Percentiles rank a stretch among this genome's conserved stretches.
Evolutionary conservation across 306 rosid species (phyloP).

Genomic region (Corylus avellana): DNA sequence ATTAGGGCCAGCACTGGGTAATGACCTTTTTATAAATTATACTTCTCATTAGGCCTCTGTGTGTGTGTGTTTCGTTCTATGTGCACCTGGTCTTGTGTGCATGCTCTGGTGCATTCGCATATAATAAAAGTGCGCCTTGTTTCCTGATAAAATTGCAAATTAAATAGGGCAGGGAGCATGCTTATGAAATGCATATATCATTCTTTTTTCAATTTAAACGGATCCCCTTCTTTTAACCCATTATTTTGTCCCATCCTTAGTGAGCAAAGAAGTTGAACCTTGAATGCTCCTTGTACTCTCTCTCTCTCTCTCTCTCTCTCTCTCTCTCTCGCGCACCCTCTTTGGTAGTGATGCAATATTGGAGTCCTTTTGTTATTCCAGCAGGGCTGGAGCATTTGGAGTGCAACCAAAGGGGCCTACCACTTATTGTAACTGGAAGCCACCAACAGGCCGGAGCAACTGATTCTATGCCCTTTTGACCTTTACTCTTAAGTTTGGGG

Average conservation of each 20-base stretch:
- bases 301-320: not conserved
- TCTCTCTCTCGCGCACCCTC: not conserved
- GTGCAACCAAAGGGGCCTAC: not conserved
- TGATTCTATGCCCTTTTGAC: not conserved
- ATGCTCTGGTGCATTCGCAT: not conserved
- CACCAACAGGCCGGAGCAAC: not conserved
- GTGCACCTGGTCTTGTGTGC: not conserved
- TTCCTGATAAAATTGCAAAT: not conserved
- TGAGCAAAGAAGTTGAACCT: not conserved
- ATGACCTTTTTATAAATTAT: not conserved
- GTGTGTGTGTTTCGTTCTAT: not conserved
- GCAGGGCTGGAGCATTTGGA: conserved; percentile 8
- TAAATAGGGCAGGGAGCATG: not conserved
- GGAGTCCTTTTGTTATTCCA: not conserved
- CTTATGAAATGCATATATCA: not conserved
- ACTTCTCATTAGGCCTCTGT: not conserved
- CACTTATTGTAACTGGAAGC: not conserved
- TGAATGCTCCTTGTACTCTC: not conserved
- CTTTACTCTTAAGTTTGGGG: not conserved
- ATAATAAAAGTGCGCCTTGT: not conserved
- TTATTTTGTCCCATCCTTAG: not conserved
- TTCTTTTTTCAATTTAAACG: not conserved
- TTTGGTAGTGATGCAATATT: not conserved
- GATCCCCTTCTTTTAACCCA: not conserved
- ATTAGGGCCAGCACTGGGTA: not conserved